Conservation (phyloP, 2,329 filamentous ascomycete species). For the Ophiocordyceps camponoti-leonardi region DNA sequence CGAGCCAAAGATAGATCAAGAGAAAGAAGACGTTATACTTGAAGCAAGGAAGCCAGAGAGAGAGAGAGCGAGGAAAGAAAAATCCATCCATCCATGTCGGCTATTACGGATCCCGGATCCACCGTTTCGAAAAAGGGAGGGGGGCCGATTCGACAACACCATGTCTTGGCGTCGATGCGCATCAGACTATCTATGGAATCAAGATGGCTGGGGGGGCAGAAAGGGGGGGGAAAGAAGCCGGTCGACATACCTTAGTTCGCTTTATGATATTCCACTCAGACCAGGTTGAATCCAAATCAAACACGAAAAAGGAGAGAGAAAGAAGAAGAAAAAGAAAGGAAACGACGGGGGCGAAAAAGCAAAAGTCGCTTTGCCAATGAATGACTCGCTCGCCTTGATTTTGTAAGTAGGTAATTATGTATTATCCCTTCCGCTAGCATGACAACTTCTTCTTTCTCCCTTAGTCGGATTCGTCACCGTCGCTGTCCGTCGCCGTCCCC, state of each 20-base stretch:
- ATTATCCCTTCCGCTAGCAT: background rate
- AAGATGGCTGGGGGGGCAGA: background rate
- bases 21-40: no score
- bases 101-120: no score
- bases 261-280: no score
- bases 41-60: no score
- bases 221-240: no score
- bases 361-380: slow-evolving; percentile 4
- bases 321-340: background rate
- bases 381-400: slow-evolving; percentile 4
- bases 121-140: background rate
- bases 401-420: no score
- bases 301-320: no score
- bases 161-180: background rate
- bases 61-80: no score
- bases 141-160: background rate
- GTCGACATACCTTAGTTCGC: background rate
- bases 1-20: no score
- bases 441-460: background rate
- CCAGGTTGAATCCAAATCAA: no score
- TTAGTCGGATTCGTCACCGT: slow-evolving; percentile 19
- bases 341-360: background rate
- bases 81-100: no score
- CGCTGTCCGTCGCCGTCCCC: background rate
- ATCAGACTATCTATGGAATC: background rate